Percentiles rank a stretch among this genome's conserved stretches.
These are phyloP conservation scores for Candida xiaguanensis DNA, from an alignment of 805 yeast genomes.

Conservation along the genomic window DNA sequence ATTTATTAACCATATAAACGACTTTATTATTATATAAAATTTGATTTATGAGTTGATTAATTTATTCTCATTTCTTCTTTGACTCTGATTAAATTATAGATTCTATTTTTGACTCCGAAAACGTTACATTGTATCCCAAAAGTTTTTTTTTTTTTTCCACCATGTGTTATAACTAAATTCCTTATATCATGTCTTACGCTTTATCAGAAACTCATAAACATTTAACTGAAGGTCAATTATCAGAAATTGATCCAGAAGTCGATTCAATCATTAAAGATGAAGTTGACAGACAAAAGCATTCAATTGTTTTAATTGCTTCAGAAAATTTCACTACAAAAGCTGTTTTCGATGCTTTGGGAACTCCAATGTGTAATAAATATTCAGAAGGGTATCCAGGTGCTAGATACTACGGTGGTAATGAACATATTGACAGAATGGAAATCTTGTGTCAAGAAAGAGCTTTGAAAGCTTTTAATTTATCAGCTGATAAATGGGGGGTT, in stretches of 20 bases:
- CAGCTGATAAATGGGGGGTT: conserved; percentile 90
- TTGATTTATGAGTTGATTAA: too few species aligned
- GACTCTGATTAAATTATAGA: too few species aligned
- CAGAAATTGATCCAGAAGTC: conserved; percentile 82
- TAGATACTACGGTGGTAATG: conserved; percentile 97
- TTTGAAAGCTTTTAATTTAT: conserved; percentile 71
- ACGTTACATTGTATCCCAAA: neutral
- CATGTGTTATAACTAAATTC: neutral
- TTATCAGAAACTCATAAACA: conserved; percentile 35
- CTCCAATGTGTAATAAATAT: conserved; percentile 96
- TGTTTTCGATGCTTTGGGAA: conserved; percentile 90
- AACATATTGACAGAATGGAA: conserved; percentile 90
- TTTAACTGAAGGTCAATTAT: conserved; percentile 58
- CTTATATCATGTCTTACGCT: conserved; percentile 11
- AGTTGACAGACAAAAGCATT: conserved; percentile 81
- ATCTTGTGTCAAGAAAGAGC: conserved; percentile 89
- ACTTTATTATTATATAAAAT: too few species aligned
- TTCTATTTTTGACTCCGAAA: neutral
- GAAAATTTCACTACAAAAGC: conserved; percentile 95
- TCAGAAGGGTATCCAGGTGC: conserved; percentile 99
- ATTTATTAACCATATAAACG: too few species aligned
- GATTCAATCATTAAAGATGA: conserved; percentile 72
- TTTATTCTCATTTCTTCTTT: too few species aligned
- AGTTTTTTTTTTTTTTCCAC: neutral
- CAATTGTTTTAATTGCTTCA: conserved; percentile 89